A percentile compares a stretch with the other conserved stretches of the same genome.
phyloP scores from a whole-genome alignment of 2,329 filamentous ascomycete species.

The Pseudopithomyces maydicus region DNA sequence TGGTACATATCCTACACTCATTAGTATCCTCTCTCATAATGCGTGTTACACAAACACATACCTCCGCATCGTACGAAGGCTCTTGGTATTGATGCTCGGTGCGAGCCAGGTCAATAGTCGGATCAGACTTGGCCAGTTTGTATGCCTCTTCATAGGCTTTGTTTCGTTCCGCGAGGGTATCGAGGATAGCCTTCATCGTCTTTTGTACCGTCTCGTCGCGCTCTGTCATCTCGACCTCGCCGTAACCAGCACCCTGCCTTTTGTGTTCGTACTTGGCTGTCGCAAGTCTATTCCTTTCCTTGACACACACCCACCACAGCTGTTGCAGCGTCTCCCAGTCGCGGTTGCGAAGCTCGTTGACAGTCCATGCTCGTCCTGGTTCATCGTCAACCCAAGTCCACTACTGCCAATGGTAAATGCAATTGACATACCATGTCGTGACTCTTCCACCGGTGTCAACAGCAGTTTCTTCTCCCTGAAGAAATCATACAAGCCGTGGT shows the following conservation, averaged over 20 bases:
- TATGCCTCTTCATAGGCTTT: conserved; percentile 85
- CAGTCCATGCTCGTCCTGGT: conserved; percentile 76
- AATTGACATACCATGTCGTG: conserved; percentile 63
- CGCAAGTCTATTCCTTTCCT: conserved; percentile 87
- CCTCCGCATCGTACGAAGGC: conserved; percentile 23
- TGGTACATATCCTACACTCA: conserved; percentile 5
- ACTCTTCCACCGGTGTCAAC: conserved; percentile 71
- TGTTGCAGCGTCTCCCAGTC: conserved; percentile 92
- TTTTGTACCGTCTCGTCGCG: conserved; percentile 71
- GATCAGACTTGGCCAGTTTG: conserved; percentile 63
- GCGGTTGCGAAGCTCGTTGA: conserved; percentile 84
- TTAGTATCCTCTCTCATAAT: not conserved
- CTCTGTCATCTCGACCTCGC: conserved; percentile 67
- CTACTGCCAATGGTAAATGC: not conserved
- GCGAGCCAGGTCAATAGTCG: conserved; percentile 30
- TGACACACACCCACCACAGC: conserved; percentile 93
- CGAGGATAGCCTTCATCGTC: conserved; percentile 84
- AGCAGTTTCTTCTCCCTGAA: conserved; percentile 75
- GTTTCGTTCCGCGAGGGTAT: conserved; percentile 83
- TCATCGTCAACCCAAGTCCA: conserved; percentile 1
- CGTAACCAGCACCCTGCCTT: conserved; percentile 73
- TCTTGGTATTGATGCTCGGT: conserved; percentile 32
- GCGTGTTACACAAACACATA: conserved; percentile 5
- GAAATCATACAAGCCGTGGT: conserved; percentile 93
- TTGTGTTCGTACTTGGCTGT: conserved; percentile 74